phyloP scores from a whole-genome alignment of 257 asterid genomes.

The Ilex aquifolium region DNA sequence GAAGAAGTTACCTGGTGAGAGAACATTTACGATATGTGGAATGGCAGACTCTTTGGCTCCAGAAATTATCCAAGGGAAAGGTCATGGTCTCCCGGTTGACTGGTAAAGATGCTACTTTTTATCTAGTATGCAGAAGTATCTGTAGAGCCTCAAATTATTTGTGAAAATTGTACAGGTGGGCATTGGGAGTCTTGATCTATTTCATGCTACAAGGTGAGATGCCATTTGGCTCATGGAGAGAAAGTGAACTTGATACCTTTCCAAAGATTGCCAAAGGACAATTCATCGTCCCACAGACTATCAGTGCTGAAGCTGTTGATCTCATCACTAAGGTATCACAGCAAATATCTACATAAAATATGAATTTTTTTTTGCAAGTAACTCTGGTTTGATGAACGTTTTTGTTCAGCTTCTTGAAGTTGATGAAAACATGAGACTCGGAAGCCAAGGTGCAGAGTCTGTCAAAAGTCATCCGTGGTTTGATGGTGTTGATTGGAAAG shows the following conservation, averaged over 20 bases:
- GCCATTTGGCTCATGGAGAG: slow-evolving; percentile 99
- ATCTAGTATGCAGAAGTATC: not conserved
- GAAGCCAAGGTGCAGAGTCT: slow-evolving; percentile 61
- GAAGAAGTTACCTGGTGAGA: slow-evolving; percentile 58
- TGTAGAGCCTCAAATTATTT: slow-evolving; percentile 1
- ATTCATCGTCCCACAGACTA: slow-evolving; percentile 61
- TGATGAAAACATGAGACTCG: slow-evolving; percentile 77
- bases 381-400: not conserved
- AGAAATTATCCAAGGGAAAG: slow-evolving; percentile 89
- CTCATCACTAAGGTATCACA: slow-evolving; percentile 70
- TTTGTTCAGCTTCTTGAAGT: slow-evolving; percentile 66
- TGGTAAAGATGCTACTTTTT: slow-evolving; percentile 46
- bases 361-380: not conserved
- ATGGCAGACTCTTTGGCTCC: slow-evolving; percentile 89
- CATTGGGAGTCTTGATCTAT: slow-evolving; percentile 78
- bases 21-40: slow-evolving; percentile 85
- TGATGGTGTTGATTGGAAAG: slow-evolving; percentile 62
- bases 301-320: slow-evolving; percentile 66
- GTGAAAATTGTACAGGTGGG: slow-evolving; percentile 65
- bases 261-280: slow-evolving; percentile 85
- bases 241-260: slow-evolving; percentile 69
- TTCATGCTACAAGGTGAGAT: slow-evolving; percentile 93
- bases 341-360: not conserved
- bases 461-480: slow-evolving; percentile 87
- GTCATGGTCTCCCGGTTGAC: slow-evolving; percentile 87